phyloP scores from a whole-genome alignment of 1,139 yeast genomes.

The Geotrichum histeridarum region DNA sequence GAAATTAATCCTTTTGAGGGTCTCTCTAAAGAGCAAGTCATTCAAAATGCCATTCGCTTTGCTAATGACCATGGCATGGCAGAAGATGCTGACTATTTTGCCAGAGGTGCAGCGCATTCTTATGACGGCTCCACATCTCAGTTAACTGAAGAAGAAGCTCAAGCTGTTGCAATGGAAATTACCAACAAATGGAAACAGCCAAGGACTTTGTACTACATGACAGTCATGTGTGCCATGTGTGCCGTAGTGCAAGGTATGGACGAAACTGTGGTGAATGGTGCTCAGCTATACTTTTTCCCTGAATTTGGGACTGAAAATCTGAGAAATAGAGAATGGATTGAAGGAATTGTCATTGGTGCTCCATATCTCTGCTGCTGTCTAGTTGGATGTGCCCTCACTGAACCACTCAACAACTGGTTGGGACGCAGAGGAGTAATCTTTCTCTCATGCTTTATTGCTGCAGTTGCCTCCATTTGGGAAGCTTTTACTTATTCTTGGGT shows the following conservation, averaged over 20 bases:
- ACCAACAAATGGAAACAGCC: conserved; percentile 69
- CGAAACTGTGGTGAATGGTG: conserved; percentile 83
- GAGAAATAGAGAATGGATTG: conserved; percentile 57
- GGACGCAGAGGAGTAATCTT: conserved; percentile 77
- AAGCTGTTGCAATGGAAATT: conserved; percentile 47
- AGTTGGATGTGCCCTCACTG: conserved; percentile 70
- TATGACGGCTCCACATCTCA: conserved; percentile 57
- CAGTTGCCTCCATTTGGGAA: conserved; percentile 68
- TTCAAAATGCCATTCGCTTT: conserved; percentile 66
- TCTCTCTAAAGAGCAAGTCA: conserved; percentile 59
- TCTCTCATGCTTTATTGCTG: conserved; percentile 60
- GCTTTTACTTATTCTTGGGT: conserved; percentile 70
- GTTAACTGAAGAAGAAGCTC: conserved; percentile 59
- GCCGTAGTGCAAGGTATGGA: conserved; percentile 95
- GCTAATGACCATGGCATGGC: conserved; percentile 53
- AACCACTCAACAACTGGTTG: conserved; percentile 54
- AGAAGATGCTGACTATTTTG: conserved; percentile 58
- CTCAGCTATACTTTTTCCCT: conserved; percentile 62
- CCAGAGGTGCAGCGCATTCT: conserved; percentile 72
- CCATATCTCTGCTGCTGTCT: conserved; percentile 74
- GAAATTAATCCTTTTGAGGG: conserved; percentile 52
- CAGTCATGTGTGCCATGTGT: conserved; percentile 75
- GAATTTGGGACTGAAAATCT: conserved; percentile 36
- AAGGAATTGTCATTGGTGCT: conserved; percentile 73
- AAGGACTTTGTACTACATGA: conserved; percentile 52